Conservation (phyloP, 345 rosid species). For the Syzygium jambos region DNA sequence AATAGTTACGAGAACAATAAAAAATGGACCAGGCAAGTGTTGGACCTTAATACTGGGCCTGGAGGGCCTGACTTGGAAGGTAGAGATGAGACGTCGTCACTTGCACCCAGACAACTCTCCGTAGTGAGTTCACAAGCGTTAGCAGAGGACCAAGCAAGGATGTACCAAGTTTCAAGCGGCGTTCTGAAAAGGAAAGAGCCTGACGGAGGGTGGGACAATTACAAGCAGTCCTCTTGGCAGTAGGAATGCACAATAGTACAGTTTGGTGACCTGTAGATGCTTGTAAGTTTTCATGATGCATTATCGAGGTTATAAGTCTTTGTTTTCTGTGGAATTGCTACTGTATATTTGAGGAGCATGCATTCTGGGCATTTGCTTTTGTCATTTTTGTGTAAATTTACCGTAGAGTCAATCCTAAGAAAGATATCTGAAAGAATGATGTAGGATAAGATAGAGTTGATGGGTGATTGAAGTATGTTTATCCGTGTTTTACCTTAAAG, state of each 20-base stretch:
- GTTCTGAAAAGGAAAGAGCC: constrained; percentile 76
- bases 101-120: constrained; percentile 40
- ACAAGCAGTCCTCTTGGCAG: constrained; percentile 75
- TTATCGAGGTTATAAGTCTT: not conserved
- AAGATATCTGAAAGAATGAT: not conserved
- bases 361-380: not conserved
- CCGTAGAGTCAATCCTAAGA: not conserved
- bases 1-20: constrained; percentile 34
- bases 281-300: constrained; percentile 25
- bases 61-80: constrained; percentile 53
- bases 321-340: not conserved
- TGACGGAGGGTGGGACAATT: constrained; percentile 89
- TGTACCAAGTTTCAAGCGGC: constrained; percentile 61
- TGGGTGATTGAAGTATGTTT: not conserved
- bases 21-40: constrained; percentile 63
- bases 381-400: not conserved
- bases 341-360: not conserved
- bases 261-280: constrained; percentile 18
- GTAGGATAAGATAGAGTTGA: not conserved
- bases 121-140: constrained; percentile 40
- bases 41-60: constrained; percentile 88
- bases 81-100: constrained; percentile 50
- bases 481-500: not conserved
- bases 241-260: constrained; percentile 20
- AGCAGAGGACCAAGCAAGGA: constrained; percentile 63